A percentile compares a stretch with the other conserved stretches of the same genome.
Evolutionary conservation across 176 grass and related monocot species (phyloP).

Genomic region (Triticum turgidum): DNA sequence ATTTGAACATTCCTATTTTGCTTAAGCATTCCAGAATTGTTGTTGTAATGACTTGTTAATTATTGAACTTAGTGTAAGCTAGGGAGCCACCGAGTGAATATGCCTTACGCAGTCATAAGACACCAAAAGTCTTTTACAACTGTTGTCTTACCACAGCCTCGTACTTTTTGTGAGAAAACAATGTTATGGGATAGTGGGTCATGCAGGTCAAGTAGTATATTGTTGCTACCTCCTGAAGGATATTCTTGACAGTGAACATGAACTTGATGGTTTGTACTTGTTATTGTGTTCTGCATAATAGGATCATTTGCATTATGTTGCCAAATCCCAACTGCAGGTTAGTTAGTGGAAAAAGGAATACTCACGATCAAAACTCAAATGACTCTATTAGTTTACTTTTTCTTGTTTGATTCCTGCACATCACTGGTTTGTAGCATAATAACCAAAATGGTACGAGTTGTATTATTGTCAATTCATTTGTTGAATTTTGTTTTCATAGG

Average conservation of each 20-base stretch:
- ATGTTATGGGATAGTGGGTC: no score
- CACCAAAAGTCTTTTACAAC: no score
- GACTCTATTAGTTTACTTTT: neutral
- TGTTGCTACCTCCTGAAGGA: neutral
- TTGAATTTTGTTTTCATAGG: slow-evolving; percentile 44
- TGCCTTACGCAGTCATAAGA: neutral
- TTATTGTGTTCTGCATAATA: neutral
- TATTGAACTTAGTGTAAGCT: neutral
- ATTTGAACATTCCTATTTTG: neutral
- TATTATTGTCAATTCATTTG: slow-evolving; percentile 12
- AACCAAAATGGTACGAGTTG: neutral
- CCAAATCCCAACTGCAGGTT: no score
- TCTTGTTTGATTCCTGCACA: neutral
- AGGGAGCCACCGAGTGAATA: neutral
- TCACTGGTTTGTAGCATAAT: neutral
- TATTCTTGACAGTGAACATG: slow-evolving; percentile 1
- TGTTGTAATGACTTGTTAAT: neutral
- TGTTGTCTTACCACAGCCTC: no score
- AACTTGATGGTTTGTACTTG: neutral
- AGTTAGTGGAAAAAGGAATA: neutral
- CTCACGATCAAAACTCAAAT: neutral
- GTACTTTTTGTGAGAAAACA: no score
- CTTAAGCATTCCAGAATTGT: neutral
- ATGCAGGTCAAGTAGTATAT: neutral
- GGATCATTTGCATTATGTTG: neutral